These are phyloP conservation scores for Uronychia setigera DNA, from an alignment of 73 alveolate species.

Conservation along the genomic window DNA sequence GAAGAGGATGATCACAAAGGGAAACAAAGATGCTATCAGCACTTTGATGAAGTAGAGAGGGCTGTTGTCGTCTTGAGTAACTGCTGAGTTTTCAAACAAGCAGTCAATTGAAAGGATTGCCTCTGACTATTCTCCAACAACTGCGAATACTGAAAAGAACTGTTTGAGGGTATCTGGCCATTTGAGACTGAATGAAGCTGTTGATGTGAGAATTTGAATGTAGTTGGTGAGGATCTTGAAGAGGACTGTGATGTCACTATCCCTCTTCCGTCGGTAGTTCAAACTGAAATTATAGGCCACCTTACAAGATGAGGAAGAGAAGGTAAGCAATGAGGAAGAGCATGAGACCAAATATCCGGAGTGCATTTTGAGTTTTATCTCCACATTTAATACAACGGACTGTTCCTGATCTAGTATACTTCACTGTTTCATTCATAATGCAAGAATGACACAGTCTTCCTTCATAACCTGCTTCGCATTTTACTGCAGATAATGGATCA, in stretches of 20 bases:
- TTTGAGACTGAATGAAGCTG: conserved; percentile 47
- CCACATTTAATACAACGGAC: conserved; percentile 3
- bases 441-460: conserved; percentile 9
- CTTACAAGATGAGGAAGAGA: not conserved
- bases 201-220: conserved; percentile 40
- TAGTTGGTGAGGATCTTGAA: conserved; percentile 20
- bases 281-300: no score
- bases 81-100: no score
- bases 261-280: not conserved
- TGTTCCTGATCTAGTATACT: not conserved
- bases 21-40: no score
- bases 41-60: no score
- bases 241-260: not conserved
- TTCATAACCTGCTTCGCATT: conserved; percentile 6
- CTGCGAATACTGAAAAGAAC: conserved; percentile 17
- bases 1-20: no score
- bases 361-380: not conserved
- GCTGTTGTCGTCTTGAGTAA: no score
- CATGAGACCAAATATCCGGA: not conserved
- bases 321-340: not conserved
- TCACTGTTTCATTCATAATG: not conserved
- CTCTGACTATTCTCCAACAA: conserved; percentile 34
- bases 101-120: conserved; percentile 64
- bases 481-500: not conserved
- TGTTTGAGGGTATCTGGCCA: conserved; percentile 48